phyloP scores from a whole-genome alignment of 2,329 filamentous ascomycete species.

The Botryotinia calthae region DNA sequence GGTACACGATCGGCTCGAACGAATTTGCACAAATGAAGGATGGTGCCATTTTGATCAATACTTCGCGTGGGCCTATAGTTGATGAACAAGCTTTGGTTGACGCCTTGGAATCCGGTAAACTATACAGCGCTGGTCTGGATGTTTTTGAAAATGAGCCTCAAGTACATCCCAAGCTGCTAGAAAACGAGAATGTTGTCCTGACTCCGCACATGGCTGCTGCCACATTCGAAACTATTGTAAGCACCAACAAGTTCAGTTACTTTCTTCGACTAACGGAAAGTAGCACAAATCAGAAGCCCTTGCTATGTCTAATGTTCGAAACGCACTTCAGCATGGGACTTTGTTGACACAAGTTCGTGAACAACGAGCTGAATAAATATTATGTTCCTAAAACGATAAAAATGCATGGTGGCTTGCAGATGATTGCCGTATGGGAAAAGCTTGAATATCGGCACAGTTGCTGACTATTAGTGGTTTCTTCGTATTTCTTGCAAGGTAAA shows the following conservation, averaged over 20 bases:
- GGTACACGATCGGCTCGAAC: conserved; percentile 63
- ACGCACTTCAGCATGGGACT: conserved; percentile 58
- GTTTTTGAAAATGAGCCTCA: conserved; percentile 79
- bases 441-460: neutral
- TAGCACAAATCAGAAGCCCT: conserved; percentile 68
- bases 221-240: conserved; percentile 55
- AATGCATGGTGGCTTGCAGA: neutral
- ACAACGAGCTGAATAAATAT: conserved; percentile 44
- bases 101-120: conserved; percentile 65
- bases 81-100: conserved; percentile 74
- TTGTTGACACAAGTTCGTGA: conserved; percentile 68
- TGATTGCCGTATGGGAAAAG: neutral
- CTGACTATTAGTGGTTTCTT: neutral
- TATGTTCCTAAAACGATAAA: too few species aligned
- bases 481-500: conserved; percentile 8
- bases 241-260: neutral
- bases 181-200: conserved; percentile 68
- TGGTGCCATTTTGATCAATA: conserved; percentile 77
- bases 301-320: conserved; percentile 66
- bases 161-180: conserved; percentile 68
- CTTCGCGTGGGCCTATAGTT: conserved; percentile 74
- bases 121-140: conserved; percentile 70
- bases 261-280: neutral
- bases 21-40: conserved; percentile 76
- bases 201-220: conserved; percentile 83